Evolutionary conservation across 441 rosid species (phyloP).

Genomic region (Pelargonium australe): DNA sequence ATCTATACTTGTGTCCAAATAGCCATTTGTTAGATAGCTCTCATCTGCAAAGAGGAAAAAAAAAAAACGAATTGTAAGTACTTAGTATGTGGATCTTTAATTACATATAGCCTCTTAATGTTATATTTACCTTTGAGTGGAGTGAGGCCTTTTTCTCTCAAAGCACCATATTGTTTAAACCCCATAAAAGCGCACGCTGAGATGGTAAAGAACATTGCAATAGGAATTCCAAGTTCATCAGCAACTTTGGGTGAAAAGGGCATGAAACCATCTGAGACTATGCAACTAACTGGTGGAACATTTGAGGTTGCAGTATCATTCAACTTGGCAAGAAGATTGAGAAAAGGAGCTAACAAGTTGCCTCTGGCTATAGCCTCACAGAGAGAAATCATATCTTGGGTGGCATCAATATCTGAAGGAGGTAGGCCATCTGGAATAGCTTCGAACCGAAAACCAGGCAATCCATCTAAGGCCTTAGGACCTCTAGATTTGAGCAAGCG

Average conservation of each 20-base stretch:
- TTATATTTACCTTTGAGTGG: background rate
- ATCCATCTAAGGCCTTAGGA: conserved; percentile 12
- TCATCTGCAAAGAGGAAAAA: background rate
- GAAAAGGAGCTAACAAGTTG: conserved; percentile 26
- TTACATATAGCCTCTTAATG: no score
- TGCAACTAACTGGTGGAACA: conserved; percentile 25
- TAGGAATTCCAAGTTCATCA: conserved; percentile 24
- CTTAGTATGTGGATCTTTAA: no score
- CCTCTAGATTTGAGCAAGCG: conserved; percentile 29
- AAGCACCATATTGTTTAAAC: background rate
- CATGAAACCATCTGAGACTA: conserved; percentile 23
- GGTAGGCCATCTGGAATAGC: conserved; percentile 28
- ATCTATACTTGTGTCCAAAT: conserved; percentile 7
- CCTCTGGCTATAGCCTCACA: background rate
- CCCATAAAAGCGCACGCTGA: background rate
- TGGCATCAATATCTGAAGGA: no score
- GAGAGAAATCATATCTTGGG: no score
- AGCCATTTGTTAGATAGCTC: background rate
- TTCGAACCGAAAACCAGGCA: conserved; percentile 24
- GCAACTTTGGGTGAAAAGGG: conserved; percentile 23
- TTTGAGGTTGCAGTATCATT: conserved; percentile 7
- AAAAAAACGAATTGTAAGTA: background rate
- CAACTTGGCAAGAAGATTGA: conserved; percentile 10
- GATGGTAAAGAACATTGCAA: background rate
- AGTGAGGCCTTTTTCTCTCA: background rate